Evolutionary conservation across 2,329 filamentous ascomycete genomes (phyloP), one percentile per base, ranked within the genome.

Genomic region (Metarhizium humberi): DNA sequence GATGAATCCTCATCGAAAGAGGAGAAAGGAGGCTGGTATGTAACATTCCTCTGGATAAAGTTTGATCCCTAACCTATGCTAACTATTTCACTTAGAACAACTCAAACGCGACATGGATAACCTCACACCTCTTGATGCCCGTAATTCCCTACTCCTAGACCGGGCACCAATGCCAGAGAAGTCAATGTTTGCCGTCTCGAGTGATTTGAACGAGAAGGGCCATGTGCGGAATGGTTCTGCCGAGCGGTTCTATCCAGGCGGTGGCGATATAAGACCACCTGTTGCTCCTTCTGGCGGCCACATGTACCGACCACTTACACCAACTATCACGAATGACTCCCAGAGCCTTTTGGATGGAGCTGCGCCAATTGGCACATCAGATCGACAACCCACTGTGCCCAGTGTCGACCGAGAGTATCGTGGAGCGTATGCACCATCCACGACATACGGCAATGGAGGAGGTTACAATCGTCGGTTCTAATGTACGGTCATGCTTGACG

Each of bases 21-120:
- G 86, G 66, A 86, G 90, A 73, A 95, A 95, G 81, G 89, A 92
- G 73, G 84, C 90, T 70, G 90, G 90, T 90, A 88, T 82, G 85
- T 72, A 46, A 8, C 13, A 30, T 30, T 16, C 6, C 7, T 30
- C 45, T n/a, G 8, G 6, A 20, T 16, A 16, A 25, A 48, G 20
- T 8, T 13, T 46, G 42, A 51, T 7, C 25, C 20, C 51, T 55
- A 14, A 20, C 14, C 7, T n/a, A 42, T 30, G 20, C 11, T 30
- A 10, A 52, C 20, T n/a, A 30, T 4, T 48, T 36, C 3, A 13
- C 5, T 6, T 7, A 56, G 88, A 92, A 72, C 90, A 92, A 77
- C 72, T 83, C 59, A 81, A 84, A 64, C 85, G 86, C 60, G 88
- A 94, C 62, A 74, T 87, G 57, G 91, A 96, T 70, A 85, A 84